Conservation (phyloP, 2,329 filamentous ascomycete genomes). For the Penicillium sp. region DNA sequence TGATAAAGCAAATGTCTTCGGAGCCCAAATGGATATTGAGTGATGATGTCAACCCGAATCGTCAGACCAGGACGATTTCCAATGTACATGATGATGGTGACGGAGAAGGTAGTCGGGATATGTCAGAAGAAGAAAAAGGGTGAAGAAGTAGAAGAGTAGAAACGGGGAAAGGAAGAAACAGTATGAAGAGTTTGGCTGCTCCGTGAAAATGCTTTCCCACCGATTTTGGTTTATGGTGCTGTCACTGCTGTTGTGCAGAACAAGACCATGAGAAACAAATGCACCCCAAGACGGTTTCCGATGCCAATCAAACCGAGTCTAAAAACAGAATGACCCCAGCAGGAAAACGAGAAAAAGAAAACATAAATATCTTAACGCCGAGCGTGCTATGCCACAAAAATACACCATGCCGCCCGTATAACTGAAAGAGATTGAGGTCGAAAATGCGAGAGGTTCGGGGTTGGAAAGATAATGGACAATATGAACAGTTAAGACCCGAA, state of each 20-base stretch:
- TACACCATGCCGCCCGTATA: conserved; percentile 33
- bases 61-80: conserved; percentile 31
- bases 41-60: conserved; percentile 24
- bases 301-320: conserved; percentile 42
- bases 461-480: conserved; percentile 20
- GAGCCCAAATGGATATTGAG: conserved; percentile 24
- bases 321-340: conserved; percentile 28
- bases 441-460: conserved; percentile 17
- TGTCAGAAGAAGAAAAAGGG: conserved; percentile 17
- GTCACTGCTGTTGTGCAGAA: conserved; percentile 32
- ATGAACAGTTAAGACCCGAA: conserved; percentile 25
- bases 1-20: conserved; percentile 33
- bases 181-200: conserved; percentile 33
- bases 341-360: conserved; percentile 5
- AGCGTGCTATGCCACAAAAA: conserved; percentile 44
- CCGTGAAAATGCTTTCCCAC: conserved; percentile 39
- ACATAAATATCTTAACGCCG: conserved; percentile 37
- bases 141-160: conserved; percentile 22
- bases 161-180: conserved; percentile 25
- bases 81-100: conserved; percentile 29
- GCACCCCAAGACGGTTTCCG: conserved; percentile 37
- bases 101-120: conserved; percentile 3
- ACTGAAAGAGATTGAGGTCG: conserved; percentile 24
- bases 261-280: conserved; percentile 40
- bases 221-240: conserved; percentile 21